These are phyloP conservation scores for Fusarium sororula DNA, from an alignment of 2,329 filamentous ascomycete genomes.

Conservation along the genomic window DNA sequence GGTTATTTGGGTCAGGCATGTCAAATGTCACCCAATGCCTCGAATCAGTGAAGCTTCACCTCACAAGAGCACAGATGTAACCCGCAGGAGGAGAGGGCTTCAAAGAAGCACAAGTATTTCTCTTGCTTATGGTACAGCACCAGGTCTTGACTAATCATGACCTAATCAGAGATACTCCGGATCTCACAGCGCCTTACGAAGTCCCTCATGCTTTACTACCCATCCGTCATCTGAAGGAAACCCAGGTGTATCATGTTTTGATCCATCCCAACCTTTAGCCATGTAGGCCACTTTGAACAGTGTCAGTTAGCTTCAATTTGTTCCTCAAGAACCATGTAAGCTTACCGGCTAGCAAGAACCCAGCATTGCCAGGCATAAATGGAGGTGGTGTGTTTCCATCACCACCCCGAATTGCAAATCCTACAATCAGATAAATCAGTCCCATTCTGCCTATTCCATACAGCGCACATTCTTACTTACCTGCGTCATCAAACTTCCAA, in stretches of 20 bases:
- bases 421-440: not conserved
- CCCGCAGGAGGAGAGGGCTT: too few relatives aligned
- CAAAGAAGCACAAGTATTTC: not conserved
- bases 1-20: not conserved
- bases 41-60: not conserved
- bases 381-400: constrained; percentile 44
- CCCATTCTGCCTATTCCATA: not conserved
- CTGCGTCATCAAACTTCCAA: constrained; percentile 53
- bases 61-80: not conserved
- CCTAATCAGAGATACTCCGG: not conserved
- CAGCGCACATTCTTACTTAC: constrained; percentile 11
- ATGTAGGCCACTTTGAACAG: constrained; percentile 48
- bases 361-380: constrained; percentile 52
- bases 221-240: constrained; percentile 49
- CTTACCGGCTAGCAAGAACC: constrained; percentile 46
- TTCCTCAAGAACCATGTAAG: rapidly evolving
- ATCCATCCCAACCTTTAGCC: constrained; percentile 42
- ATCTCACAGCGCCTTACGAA: constrained; percentile 46
- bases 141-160: too few relatives aligned
- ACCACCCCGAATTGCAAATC: constrained; percentile 44
- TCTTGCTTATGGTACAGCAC: rapidly evolving
- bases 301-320: rapidly evolving
- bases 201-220: constrained; percentile 48
- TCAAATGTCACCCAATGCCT: not conserved
- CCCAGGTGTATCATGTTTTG: constrained; percentile 44